Percentiles rank a stretch among this genome's conserved stretches.
Evolutionary conservation across 1,284 basidiomycete genomes (phyloP).

Genomic region (Ustilago hordei): DNA sequence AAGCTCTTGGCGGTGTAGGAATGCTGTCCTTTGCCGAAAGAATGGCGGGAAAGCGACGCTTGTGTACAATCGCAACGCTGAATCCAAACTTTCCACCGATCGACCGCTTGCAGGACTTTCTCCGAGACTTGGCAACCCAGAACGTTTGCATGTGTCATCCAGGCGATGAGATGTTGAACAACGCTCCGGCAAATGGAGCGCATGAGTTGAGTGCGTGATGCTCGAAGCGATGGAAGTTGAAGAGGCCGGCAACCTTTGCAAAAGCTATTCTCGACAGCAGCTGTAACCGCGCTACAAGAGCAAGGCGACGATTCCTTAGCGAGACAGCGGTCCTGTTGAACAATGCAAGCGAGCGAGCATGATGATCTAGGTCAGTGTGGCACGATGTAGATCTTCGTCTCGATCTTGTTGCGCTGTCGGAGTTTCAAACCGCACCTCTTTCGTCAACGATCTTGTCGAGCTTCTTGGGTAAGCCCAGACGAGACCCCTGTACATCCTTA

Average conservation of each 20-base stretch:
- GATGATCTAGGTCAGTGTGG: not conserved
- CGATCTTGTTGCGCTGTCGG: constrained; percentile 1
- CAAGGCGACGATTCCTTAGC: not conserved
- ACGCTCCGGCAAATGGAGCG: not conserved
- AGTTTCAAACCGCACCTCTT: constrained; percentile 1
- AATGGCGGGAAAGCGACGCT: not conserved
- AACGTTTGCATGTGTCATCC: not conserved
- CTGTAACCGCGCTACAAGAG: not conserved
- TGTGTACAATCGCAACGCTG: not conserved
- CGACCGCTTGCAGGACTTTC: not conserved
- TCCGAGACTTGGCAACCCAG: not conserved
- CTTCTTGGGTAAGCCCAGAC: not conserved
- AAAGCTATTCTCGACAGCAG: not conserved
- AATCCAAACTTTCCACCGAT: too few relatives aligned
- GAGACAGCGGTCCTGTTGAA: constrained; percentile 12
- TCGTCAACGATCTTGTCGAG: not conserved
- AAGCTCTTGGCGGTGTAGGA: constrained; percentile 22
- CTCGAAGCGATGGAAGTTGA: constrained; percentile 10
- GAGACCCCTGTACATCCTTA: not conserved
- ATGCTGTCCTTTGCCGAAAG: constrained; percentile 6
- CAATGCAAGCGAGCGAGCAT: not conserved
- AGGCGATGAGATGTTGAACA: constrained; percentile 9
- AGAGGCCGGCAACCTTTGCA: not conserved
- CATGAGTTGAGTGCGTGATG: not conserved
- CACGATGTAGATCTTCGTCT: constrained; percentile 8